These are phyloP conservation scores for Nematodospora anomalae DNA, from an alignment of 1,139 yeast genomes.

Conservation along the genomic window DNA sequence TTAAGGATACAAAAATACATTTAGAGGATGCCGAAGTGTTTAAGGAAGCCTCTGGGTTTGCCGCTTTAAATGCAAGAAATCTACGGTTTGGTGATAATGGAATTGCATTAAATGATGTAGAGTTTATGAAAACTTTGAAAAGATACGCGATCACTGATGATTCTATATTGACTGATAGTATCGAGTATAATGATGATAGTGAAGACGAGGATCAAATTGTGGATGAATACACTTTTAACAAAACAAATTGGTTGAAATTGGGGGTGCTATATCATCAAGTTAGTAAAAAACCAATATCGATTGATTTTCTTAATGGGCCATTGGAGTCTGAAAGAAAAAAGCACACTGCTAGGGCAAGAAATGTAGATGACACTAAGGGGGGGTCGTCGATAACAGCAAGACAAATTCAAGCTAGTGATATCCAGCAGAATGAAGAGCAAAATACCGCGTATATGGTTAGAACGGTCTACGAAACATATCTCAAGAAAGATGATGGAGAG, in stretches of 20 bases:
- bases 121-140: conserved; percentile 43
- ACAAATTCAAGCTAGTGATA: conserved; percentile 50
- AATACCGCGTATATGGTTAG: conserved; percentile 65
- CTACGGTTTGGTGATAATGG: conserved; percentile 56
- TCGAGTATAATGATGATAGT: conserved; percentile 10
- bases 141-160: conserved; percentile 30
- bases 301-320: conserved; percentile 72
- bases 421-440: conserved; percentile 48
- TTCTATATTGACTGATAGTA: conserved; percentile 13
- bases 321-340: conserved; percentile 59
- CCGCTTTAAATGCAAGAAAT: conserved; percentile 56
- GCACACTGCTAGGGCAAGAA: conserved; percentile 34
- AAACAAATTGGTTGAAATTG: conserved; percentile 57
- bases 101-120: conserved; percentile 47
- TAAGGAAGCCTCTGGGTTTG: conserved; percentile 39
- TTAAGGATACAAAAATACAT: conserved; percentile 24
- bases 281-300: conserved; percentile 49
- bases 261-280: conserved; percentile 55
- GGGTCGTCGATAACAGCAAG: conserved; percentile 51
- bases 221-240: conserved; percentile 30
- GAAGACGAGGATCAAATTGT: conserved; percentile 13
- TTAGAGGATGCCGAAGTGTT: conserved; percentile 42
- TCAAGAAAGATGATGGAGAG: conserved; percentile 25
- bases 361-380: conserved; percentile 43
- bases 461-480: conserved; percentile 42